Percentiles rank a stretch among this genome's conserved stretches.
These are phyloP conservation scores for Apiospora sp. DNA, from an alignment of 2,329 filamentous ascomycete species.

Conservation along the genomic window DNA sequence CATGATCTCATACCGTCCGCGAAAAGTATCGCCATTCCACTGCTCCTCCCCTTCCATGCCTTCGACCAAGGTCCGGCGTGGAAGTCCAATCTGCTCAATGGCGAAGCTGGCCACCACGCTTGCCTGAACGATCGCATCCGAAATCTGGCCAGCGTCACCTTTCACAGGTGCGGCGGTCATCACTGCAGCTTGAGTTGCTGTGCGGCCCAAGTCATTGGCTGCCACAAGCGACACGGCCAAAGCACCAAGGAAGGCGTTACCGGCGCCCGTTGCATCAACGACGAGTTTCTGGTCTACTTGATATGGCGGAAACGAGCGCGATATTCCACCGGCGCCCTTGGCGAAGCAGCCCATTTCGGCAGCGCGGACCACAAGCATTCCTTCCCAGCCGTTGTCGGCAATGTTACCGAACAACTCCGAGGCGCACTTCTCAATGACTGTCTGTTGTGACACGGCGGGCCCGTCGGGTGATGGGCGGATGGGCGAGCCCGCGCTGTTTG, in stretches of 20 bases:
- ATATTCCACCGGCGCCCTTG: conserved; percentile 32
- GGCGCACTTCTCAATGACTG: conserved; percentile 29
- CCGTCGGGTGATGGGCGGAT: conserved; percentile 32
- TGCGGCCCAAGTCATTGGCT: not conserved
- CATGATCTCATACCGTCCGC: not conserved
- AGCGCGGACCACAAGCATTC: conserved; percentile 39
- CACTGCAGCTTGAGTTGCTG: not conserved
- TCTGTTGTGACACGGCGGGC: conserved; percentile 28
- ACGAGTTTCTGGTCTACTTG: conserved; percentile 30
- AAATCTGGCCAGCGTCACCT: conserved; percentile 18
- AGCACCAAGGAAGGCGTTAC: conserved; percentile 47
- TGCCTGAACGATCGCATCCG: conserved; percentile 35
- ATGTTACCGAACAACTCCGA: conserved; percentile 37
- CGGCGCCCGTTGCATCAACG: conserved; percentile 46
- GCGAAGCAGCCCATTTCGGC: conserved; percentile 42
- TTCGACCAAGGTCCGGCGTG: conserved; percentile 7
- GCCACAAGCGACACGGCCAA: conserved; percentile 37
- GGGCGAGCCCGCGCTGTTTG: not conserved
- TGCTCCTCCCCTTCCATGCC: not conserved
- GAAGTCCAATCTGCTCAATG: conserved; percentile 43
- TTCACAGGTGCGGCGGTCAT: not conserved
- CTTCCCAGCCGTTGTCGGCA: conserved; percentile 11
- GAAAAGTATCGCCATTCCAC: not conserved
- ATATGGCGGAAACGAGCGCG: conserved; percentile 39
- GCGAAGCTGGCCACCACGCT: conserved; percentile 45